Percentiles rank a stretch among this genome's conserved stretches.
Conservation (phyloP, 176 grass and related monocot genomes). For the Melocanna baccifera region DNA sequence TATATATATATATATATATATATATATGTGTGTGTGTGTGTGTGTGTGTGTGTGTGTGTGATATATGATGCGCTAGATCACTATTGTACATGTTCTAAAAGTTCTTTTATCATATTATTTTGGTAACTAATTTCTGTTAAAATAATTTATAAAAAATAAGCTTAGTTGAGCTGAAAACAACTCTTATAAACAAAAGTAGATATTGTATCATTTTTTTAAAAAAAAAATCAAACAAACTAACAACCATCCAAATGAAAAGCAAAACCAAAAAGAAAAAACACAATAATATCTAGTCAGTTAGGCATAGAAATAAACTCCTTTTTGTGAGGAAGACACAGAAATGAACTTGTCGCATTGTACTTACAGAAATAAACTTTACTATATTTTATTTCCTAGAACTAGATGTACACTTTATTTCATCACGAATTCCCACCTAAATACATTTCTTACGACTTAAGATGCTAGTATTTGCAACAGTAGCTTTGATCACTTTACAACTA, state of each 20-base stretch:
- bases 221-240: background rate
- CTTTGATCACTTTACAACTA: background rate
- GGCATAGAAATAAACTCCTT: background rate
- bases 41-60: too few relatives aligned
- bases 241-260: background rate
- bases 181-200: background rate
- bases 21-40: too few relatives aligned
- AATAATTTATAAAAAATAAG: too few relatives aligned
- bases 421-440: background rate
- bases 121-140: too few relatives aligned
- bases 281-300: background rate
- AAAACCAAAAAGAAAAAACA: background rate
- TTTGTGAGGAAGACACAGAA: background rate
- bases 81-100: too few relatives aligned
- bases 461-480: background rate
- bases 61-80: too few relatives aligned
- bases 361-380: background rate
- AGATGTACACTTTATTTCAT: background rate
- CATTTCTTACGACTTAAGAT: background rate
- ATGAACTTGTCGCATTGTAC: background rate
- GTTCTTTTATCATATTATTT: too few relatives aligned
- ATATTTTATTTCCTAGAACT: background rate
- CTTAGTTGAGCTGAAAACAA: too few relatives aligned
- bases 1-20: too few relatives aligned
- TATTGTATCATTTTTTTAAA: background rate